phyloP scores from a whole-genome alignment of 441 rosid genomes.

The Brassica balearica region DNA sequence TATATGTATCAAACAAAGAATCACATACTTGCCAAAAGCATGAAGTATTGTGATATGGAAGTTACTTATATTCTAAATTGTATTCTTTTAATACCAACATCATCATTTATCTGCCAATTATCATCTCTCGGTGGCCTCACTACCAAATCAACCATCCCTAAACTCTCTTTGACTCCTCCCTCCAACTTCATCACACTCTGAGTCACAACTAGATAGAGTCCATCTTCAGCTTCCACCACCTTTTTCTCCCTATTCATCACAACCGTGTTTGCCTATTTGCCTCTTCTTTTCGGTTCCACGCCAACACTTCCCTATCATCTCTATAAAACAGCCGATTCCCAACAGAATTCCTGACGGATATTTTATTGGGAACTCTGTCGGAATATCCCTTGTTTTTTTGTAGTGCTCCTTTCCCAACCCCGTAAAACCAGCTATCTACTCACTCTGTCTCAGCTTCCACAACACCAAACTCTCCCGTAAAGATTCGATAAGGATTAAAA shows the following conservation, averaged over 20 bases:
- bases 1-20: constrained; percentile 10
- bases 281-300: too few species aligned
- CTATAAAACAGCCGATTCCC: too few species aligned
- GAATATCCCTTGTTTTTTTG: too few species aligned
- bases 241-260: constrained; percentile 39
- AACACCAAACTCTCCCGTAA: too few species aligned
- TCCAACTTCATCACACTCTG: constrained; percentile 49
- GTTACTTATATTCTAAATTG: constrained; percentile 1
- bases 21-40: constrained; percentile 26
- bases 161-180: constrained; percentile 61
- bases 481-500: too few species aligned
- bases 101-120: constrained; percentile 58
- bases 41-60: background rate
- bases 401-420: too few species aligned
- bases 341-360: too few species aligned
- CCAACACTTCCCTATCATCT: too few species aligned
- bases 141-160: constrained; percentile 69
- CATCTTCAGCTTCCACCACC: constrained; percentile 61
- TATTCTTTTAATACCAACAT: constrained; percentile 75
- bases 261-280: too few species aligned
- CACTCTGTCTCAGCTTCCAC: too few species aligned
- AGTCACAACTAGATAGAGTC: constrained; percentile 62
- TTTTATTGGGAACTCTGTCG: too few species aligned
- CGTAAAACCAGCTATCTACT: too few species aligned
- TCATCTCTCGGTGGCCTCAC: constrained; percentile 74